Percentiles rank a stretch among this genome's conserved stretches.
Evolutionary conservation across 441 rosid genomes (phyloP).

Genomic region (Bocquillonia castaneifolia): DNA sequence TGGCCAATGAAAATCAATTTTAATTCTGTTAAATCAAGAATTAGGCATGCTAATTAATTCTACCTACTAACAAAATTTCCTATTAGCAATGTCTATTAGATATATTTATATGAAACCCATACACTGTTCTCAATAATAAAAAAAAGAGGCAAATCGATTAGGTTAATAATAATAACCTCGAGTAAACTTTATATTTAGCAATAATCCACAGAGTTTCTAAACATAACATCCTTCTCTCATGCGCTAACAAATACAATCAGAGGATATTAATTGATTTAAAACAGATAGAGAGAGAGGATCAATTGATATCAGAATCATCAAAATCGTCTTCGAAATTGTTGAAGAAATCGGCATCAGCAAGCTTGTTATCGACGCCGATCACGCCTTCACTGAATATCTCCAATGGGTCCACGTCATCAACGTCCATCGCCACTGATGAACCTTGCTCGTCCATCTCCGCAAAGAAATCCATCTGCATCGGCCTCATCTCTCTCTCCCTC

Average conservation of each 20-base stretch:
- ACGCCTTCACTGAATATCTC: slow-evolving; percentile 58
- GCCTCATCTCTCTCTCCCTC: slow-evolving; percentile 35
- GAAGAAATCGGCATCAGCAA: slow-evolving; percentile 61
- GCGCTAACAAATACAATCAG: too few relatives aligned
- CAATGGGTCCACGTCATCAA: slow-evolving; percentile 64
- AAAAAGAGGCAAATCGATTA: neutral
- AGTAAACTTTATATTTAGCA: too few relatives aligned
- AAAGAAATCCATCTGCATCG: slow-evolving; percentile 49
- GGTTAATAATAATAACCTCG: neutral
- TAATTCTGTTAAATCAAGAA: too few relatives aligned
- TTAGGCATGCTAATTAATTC: too few relatives aligned
- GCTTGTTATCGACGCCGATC: slow-evolving; percentile 34
- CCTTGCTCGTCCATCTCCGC: slow-evolving; percentile 50
- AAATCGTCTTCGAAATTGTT: slow-evolving; percentile 79
- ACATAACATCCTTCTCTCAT: too few relatives aligned
- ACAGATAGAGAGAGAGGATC: slow-evolving; percentile 6
- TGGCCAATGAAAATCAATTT: too few relatives aligned
- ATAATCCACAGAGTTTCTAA: too few relatives aligned
- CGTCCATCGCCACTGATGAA: slow-evolving; percentile 80
- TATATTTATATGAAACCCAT: too few relatives aligned
- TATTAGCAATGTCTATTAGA: too few relatives aligned
- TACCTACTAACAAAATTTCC: too few relatives aligned
- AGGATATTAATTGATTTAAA: too few relatives aligned
- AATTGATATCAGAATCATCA: slow-evolving; percentile 78
- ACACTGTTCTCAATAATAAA: neutral